Percentiles rank a stretch among this genome's conserved stretches.
Conservation (phyloP, 805 yeast species). For the Candida schatavii region DNA sequence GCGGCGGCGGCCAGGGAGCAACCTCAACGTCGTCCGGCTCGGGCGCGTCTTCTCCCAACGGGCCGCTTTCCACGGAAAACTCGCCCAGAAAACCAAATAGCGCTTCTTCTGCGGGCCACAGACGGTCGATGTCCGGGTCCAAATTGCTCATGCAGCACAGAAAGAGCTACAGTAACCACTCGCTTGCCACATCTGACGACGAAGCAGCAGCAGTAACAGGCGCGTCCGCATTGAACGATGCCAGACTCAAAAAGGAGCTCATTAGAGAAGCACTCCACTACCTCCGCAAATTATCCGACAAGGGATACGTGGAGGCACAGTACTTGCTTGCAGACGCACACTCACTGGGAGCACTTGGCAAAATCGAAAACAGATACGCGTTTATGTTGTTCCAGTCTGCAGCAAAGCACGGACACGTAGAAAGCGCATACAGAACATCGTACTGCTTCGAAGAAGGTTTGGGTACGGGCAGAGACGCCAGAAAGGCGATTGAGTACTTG, state of each 20-base stretch:
- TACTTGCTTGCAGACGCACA: conserved; percentile 88
- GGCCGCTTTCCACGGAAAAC: neutral
- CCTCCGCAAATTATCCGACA: conserved; percentile 67
- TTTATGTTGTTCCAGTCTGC: conserved; percentile 78
- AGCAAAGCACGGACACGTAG: conserved; percentile 91
- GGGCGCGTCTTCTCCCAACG: conserved; percentile 7
- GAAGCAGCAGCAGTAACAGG: neutral
- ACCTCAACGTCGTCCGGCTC: neutral
- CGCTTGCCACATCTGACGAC: conserved; percentile 1
- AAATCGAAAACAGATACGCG: conserved; percentile 74
- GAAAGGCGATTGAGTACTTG: conserved; percentile 78
- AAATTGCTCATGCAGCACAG: conserved; percentile 3
- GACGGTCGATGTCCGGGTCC: conserved; percentile 3
- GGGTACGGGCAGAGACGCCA: conserved; percentile 86
- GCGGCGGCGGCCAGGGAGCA: conserved; percentile 13
- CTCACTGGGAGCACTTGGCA: conserved; percentile 80
- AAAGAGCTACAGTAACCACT: neutral
- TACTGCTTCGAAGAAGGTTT: conserved; percentile 91
- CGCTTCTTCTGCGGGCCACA: conserved; percentile 2
- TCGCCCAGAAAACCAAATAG: conserved; percentile 8
- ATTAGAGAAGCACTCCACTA: conserved; percentile 75
- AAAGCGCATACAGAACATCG: conserved; percentile 87
- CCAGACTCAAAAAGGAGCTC: conserved; percentile 49
- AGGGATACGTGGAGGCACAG: conserved; percentile 87
- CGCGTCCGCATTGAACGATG: conserved; percentile 10